Evolutionary conservation across 768 basidiomycete genomes (phyloP).

Genomic region (Leccinum variicolor): DNA sequence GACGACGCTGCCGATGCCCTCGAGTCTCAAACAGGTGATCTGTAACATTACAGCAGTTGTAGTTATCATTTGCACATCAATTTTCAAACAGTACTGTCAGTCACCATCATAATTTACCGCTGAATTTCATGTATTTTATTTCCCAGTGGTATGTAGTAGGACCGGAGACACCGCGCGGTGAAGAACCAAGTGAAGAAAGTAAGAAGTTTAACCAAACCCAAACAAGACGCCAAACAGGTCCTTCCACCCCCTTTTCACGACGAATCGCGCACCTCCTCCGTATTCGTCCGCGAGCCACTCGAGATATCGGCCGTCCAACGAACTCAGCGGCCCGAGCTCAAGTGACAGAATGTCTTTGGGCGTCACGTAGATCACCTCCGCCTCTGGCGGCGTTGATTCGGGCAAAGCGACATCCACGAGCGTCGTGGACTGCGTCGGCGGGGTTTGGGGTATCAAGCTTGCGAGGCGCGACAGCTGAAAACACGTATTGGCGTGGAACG

Average conservation of each 20-base stretch:
- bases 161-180: no score
- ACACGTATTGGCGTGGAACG: conserved; percentile 62
- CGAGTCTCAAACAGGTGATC: no score
- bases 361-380: conserved; percentile 42
- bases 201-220: conserved; percentile 33
- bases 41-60: no score
- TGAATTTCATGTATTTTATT: no score
- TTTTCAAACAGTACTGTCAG: no score
- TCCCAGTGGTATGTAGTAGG: not conserved
- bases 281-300: conserved; percentile 77
- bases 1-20: no score
- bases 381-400: conserved; percentile 7
- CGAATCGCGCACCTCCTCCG: conserved; percentile 39
- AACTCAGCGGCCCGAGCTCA: conserved; percentile 72
- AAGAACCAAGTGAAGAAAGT: no score
- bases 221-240: conserved; percentile 44
- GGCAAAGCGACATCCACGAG: not conserved
- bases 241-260: conserved; percentile 45
- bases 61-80: no score
- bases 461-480: conserved; percentile 52
- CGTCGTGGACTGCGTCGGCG: not conserved
- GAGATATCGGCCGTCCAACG: conserved; percentile 66
- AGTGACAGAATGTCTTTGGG: conserved; percentile 65
- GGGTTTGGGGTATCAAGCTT: conserved; percentile 19
- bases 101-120: no score